A percentile compares a stretch with the other conserved stretches of the same genome.
Evolutionary conservation across 192 early-diverging fungal species (phyloP).

Genomic region (Backusella circina): DNA sequence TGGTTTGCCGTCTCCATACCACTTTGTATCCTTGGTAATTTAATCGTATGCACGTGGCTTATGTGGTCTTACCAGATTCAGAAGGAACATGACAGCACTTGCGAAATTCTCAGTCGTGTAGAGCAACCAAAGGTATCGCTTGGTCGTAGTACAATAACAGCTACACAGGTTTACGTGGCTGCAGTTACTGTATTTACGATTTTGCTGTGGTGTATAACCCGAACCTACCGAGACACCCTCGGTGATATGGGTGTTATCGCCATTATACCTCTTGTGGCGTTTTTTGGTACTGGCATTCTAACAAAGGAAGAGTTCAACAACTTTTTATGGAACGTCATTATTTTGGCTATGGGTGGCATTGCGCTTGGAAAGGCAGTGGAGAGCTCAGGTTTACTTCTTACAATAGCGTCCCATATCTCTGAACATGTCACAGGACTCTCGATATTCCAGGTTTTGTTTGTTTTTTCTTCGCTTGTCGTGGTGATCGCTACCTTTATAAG

Average conservation of each 20-base stretch:
- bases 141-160: conserved; percentile 36
- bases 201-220: conserved; percentile 84
- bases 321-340: conserved; percentile 92
- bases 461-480: conserved; percentile 76
- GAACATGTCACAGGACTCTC: conserved; percentile 60
- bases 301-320: conserved; percentile 97
- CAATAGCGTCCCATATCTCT: conserved; percentile 70
- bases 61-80: conserved; percentile 74
- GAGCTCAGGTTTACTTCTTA: conserved; percentile 76
- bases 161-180: conserved; percentile 79
- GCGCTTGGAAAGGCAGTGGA: conserved; percentile 91
- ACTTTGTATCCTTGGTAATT: conserved; percentile 75
- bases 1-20: conserved; percentile 91
- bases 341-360: conserved; percentile 93
- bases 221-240: conserved; percentile 64
- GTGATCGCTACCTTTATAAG: conserved; percentile 90
- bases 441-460: conserved; percentile 65
- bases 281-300: conserved; percentile 87
- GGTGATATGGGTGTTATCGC: conserved; percentile 97
- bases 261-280: conserved; percentile 79
- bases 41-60: conserved; percentile 78
- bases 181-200: conserved; percentile 74
- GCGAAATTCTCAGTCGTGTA: neutral
- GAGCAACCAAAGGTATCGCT: conserved; percentile 47
- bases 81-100: neutral